Evolutionary conservation across 2,329 filamentous ascomycete genomes (phyloP), one percentile per base, ranked within the genome.

Genomic region (Penicillium capsulatum): DNA sequence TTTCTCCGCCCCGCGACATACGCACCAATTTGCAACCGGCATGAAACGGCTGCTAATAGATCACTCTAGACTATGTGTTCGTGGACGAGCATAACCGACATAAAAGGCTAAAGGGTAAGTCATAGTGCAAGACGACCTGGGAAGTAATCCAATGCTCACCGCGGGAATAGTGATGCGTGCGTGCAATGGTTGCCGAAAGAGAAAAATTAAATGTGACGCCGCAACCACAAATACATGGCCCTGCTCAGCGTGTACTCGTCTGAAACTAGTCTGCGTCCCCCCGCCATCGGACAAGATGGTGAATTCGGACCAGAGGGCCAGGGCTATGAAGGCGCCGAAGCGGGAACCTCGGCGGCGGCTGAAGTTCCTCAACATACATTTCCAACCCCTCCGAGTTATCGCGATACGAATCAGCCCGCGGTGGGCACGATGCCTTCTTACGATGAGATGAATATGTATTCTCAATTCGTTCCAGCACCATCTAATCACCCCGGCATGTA

Each of bases 41-140:
- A n/a, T 28, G 16, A 16, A 31, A 30, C 20, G 14, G n/a, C 44
- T 48, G 37, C 51, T 47, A 17, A 30, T 36, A 32, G 33, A 33
- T 16, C 24, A 14, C 30, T 44, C 31, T 57, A 94, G 90, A 96
- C 66, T 97, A 96, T 85, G 92, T 97, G 57, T 97, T 97, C 62
- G 92, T 97, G 42, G 91, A 97, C 67, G 91, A 97, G 67, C 92
- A 97, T 68, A 97, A 97, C 71, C 84, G 92, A 50, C 92, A 97
- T 69, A 97, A 97, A 70, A 81, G 91, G 56, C 73, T 97, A 48
- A 97, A 97, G 76, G 88, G 88, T 92, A 78, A 45, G 64, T 29
- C 29, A 35, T 34, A 6, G 26, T 6, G 26, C 19, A 28, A n/a
- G n/a, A 6, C 26, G 4, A 11, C 6, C 10, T 28, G 11, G 13